These are phyloP conservation scores for Diaporthe citrichinensis DNA, from an alignment of 2,329 filamentous ascomycete species.

Conservation along the genomic window DNA sequence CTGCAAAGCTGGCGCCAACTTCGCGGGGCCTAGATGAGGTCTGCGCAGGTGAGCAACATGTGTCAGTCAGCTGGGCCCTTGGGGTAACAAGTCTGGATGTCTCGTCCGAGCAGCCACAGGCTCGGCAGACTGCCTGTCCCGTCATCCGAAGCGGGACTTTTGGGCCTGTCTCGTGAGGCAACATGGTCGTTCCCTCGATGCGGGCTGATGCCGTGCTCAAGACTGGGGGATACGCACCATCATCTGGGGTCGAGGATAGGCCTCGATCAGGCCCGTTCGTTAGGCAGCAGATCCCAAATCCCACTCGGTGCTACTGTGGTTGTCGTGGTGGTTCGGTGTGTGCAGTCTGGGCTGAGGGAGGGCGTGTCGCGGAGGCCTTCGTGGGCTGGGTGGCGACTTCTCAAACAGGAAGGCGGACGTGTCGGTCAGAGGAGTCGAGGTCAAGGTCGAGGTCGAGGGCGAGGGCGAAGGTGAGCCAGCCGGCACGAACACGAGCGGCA, in stretches of 20 bases:
- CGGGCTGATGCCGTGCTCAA: conserved; percentile 7
- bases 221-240: conserved; percentile 61
- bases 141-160: neutral
- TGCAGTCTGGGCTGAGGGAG: conserved; percentile 23
- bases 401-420: conserved; percentile 29
- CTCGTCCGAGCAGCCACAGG: neutral
- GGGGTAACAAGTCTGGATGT: neutral
- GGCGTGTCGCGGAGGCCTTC: conserved; percentile 35
- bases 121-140: neutral
- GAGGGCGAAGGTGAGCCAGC: conserved; percentile 25
- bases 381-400: conserved; percentile 38
- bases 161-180: conserved; percentile 16
- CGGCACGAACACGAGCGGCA: conserved; percentile 12
- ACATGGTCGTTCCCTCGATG: neutral
- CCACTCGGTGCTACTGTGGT: conserved; percentile 44
- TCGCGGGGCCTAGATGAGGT: conserved; percentile 72
- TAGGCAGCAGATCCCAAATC: conserved; percentile 44
- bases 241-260: conserved; percentile 59
- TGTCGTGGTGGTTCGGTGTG: conserved; percentile 30
- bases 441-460: conserved; percentile 15
- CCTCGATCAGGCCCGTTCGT: conserved; percentile 50
- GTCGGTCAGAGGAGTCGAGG: conserved; percentile 35
- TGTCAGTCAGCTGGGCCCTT: conserved; percentile 40
- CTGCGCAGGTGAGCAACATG: conserved; percentile 51
- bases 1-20: conserved; percentile 69